Conservation (phyloP, 148 eudicot genomes). For the Euryodendron excelsum region DNA sequence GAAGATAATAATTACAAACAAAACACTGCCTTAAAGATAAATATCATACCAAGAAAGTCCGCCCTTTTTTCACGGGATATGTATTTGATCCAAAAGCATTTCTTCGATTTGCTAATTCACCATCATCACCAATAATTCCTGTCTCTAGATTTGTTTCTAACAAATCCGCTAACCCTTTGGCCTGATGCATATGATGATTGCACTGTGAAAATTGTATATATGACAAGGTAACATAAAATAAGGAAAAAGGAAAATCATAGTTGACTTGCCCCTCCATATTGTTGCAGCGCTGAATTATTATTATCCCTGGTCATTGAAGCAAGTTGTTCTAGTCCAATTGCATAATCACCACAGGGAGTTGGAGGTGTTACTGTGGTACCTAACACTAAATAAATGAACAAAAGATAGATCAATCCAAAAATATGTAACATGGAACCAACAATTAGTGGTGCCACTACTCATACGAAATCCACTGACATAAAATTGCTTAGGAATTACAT, state of each 20-base stretch:
- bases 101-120: constrained; percentile 55
- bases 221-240: background rate
- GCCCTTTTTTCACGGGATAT: constrained; percentile 79
- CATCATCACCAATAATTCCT: constrained; percentile 56
- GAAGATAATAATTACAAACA: background rate
- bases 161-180: constrained; percentile 60
- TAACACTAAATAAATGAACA: constrained; percentile 34
- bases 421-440: background rate
- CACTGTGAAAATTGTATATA: background rate
- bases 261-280: constrained; percentile 76
- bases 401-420: background rate
- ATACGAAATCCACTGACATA: background rate
- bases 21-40: background rate
- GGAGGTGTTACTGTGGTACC: constrained; percentile 54
- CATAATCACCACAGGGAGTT: constrained; percentile 55
- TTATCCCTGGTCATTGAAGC: constrained; percentile 74
- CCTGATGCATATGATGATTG: constrained; percentile 38
- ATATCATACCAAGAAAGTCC: constrained; percentile 57
- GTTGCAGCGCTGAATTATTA: constrained; percentile 53
- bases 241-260: background rate
- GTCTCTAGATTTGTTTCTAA: constrained; percentile 58
- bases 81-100: constrained; percentile 85
- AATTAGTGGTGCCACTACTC: background rate
- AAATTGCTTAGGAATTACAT: background rate
- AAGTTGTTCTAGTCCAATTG: constrained; percentile 71